Conservation (phyloP, 495 filamentous ascomycete species). For the Peziza echinospora region DNA sequence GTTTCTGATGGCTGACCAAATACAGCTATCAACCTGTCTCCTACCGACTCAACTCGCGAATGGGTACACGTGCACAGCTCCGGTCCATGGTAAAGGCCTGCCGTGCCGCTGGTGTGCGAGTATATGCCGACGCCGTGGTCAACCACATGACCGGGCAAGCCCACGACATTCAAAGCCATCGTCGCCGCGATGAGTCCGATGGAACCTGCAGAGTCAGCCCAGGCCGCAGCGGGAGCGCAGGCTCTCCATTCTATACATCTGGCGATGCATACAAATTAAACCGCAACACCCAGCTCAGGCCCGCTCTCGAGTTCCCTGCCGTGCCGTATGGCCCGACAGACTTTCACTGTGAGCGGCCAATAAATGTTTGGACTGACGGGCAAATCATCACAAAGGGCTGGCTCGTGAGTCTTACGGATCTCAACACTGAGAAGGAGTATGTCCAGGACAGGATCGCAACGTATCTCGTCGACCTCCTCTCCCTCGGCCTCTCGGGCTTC, state of each 20-base stretch:
- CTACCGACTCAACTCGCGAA: slow-evolving; percentile 17
- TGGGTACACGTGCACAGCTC: slow-evolving; percentile 18
- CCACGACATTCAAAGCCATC: slow-evolving; percentile 20
- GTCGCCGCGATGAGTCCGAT: no score
- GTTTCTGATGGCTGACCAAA: background rate
- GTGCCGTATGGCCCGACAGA: slow-evolving; percentile 21
- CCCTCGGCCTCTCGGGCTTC: slow-evolving; percentile 19
- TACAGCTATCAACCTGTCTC: slow-evolving; percentile 19
- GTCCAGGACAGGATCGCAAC: slow-evolving; percentile 20
- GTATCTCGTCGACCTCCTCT: slow-evolving; percentile 19
- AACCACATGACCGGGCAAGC: slow-evolving; percentile 20
- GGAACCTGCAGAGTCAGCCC: slow-evolving; percentile 11
- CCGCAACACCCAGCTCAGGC: slow-evolving; percentile 17
- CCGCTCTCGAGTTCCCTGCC: slow-evolving; percentile 18
- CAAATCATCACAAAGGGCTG: slow-evolving; percentile 20
- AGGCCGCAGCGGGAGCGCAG: slow-evolving; percentile 19
- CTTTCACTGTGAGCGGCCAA: slow-evolving; percentile 18
- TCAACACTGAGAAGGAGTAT: slow-evolving; percentile 21
- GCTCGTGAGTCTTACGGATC: slow-evolving; percentile 17
- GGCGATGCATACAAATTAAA: slow-evolving; percentile 20
- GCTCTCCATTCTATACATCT: slow-evolving; percentile 20
- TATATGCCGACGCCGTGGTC: slow-evolving; percentile 19
- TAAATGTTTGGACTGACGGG: slow-evolving; percentile 17
- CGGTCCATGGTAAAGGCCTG: slow-evolving; percentile 20
- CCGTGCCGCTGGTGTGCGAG: slow-evolving; percentile 17